Conservation (phyloP, 2,329 filamentous ascomycete species). For the Colletotrichum paranaense region DNA sequence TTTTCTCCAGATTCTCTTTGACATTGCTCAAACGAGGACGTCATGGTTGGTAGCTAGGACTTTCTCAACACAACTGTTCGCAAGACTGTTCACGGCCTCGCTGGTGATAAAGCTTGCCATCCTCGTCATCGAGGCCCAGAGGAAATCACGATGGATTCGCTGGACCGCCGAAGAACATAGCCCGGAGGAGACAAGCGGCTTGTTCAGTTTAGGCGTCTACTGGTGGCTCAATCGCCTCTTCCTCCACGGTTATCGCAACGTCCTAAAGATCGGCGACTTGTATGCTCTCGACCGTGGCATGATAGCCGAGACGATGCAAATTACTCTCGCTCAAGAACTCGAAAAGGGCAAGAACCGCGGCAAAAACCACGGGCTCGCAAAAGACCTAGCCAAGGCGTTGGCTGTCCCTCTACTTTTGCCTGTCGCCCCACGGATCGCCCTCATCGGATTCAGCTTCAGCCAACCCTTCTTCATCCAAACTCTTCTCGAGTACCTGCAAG, state of each 20-base stretch:
- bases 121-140: conserved; percentile 50
- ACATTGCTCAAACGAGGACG: conserved; percentile 54
- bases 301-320: conserved; percentile 37
- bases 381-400: conserved; percentile 44
- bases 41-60: conserved; percentile 49
- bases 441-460: conserved; percentile 54
- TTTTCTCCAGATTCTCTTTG: conserved; percentile 55
- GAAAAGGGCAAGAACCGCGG: conserved; percentile 17
- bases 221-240: conserved; percentile 51
- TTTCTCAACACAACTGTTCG: conserved; percentile 36
- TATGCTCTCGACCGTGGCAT: conserved; percentile 46
- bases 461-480: conserved; percentile 56
- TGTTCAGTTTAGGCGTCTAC: conserved; percentile 46
- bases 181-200: conserved; percentile 49
- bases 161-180: conserved; percentile 53
- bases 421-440: conserved; percentile 48
- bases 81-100: conserved; percentile 48
- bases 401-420: conserved; percentile 47
- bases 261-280: conserved; percentile 46
- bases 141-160: conserved; percentile 51
- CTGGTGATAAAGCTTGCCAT: conserved; percentile 50
- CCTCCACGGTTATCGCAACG: conserved; percentile 45
- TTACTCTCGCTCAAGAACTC: conserved; percentile 34
- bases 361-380: conserved; percentile 43
- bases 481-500: conserved; percentile 47